These are phyloP conservation scores for Tylopilus orsonianus DNA, from an alignment of 1,284 basidiomycete genomes.

Conservation along the genomic window DNA sequence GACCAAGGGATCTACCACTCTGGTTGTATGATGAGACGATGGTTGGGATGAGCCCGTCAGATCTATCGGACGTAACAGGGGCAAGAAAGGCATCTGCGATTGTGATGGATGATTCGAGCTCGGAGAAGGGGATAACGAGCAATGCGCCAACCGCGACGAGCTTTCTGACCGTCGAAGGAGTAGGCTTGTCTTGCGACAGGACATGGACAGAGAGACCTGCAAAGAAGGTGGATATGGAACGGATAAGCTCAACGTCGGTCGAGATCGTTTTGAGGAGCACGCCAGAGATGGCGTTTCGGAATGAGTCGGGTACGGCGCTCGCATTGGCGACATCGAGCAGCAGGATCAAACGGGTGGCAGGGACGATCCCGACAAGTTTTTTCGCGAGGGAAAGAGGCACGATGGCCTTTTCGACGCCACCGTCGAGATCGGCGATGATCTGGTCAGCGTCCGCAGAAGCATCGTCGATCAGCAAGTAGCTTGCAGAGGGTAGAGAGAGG, in stretches of 20 bases:
- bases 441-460: slow-evolving; percentile 51
- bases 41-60: slow-evolving; percentile 92
- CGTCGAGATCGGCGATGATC: slow-evolving; percentile 69
- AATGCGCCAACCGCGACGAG: slow-evolving; percentile 60
- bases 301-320: slow-evolving; percentile 71
- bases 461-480: slow-evolving; percentile 58
- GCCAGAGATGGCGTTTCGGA: slow-evolving; percentile 71
- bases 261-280: slow-evolving; percentile 72
- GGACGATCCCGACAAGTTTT: slow-evolving; percentile 67
- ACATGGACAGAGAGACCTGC: slow-evolving; percentile 61
- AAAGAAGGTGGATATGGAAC: slow-evolving; percentile 76
- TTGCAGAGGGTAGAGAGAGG: slow-evolving; percentile 36
- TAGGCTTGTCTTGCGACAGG: slow-evolving; percentile 53
- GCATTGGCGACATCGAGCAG: slow-evolving; percentile 71
- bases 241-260: slow-evolving; percentile 67
- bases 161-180: slow-evolving; percentile 54
- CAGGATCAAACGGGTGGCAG: slow-evolving; percentile 71
- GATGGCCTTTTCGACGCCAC: slow-evolving; percentile 77
- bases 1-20: slow-evolving; percentile 79
- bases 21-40: slow-evolving; percentile 79
- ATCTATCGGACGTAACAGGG: slow-evolving; percentile 81
- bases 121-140: slow-evolving; percentile 72
- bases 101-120: slow-evolving; percentile 66
- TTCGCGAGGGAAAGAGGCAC: slow-evolving; percentile 66
- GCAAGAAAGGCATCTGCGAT: slow-evolving; percentile 87